Evolutionary conservation across 2,329 filamentous ascomycete species (phyloP), one percentile per base, ranked within the genome.

Genomic region (Penicillium palitans): DNA sequence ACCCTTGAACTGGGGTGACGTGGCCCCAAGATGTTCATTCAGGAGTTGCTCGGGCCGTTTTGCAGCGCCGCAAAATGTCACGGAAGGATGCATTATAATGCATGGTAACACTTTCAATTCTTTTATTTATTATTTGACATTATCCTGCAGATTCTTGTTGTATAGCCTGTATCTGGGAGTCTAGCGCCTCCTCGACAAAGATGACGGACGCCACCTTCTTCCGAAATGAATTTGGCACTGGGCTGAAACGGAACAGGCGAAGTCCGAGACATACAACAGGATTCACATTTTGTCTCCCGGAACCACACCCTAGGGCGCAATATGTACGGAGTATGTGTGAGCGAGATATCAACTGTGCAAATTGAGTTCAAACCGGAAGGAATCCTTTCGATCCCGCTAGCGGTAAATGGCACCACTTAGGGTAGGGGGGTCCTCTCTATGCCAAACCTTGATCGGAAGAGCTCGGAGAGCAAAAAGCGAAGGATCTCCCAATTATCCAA

Each of bases 1-100:
- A 54, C 17, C 31, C 27, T 35, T 42, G 42, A 48, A 31, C 27
- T 39, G 24, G 24, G 25, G 15, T 54, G 50, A 58, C 55, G 50
- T 37, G 50, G 17, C 27, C 37, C 50, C 13, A 12, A 48, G 19
- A 35, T 45, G 10, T 21, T 48, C 42, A 37, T 21, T 48, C 42
- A 37, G 42, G 29, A 9, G 44, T 54, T 39, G 27, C 29, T 42
- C 29, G 10, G 24, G 29, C 37, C 27, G 27, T 21, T 44, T 37
- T 40, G 13, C 24, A 24, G 27, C 5, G 17, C 13, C 17, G 27
- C 25, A 21, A 48, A 44, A 15, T 46, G 5, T 9, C 21, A 37
- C 35, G 25, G 50, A 47, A 40, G 25, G 19, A 45, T 45, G 25
- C 7, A 12, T 12, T 45, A 45, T 29, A 7, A 35, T 33, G 33